Evolutionary conservation across 768 basidiomycete species (phyloP), one percentile per base, ranked within the genome.

Genomic region (Pleurotus giganteus): DNA sequence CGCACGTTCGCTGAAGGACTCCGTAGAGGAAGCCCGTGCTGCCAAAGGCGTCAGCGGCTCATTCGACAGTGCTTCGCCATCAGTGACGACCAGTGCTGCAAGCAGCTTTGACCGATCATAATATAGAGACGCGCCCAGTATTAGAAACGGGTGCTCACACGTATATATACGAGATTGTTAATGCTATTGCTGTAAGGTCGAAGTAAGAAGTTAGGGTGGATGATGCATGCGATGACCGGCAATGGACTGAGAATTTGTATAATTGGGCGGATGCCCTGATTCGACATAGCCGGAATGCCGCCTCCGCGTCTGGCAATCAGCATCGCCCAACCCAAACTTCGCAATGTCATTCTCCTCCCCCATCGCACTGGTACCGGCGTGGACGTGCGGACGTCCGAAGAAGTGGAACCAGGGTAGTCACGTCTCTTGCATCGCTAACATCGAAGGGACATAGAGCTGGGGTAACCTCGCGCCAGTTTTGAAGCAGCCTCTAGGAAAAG

Each of bases 1-100:
- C 54, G 74, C 85, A 37, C 67, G 72, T 8, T 80, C 78, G 11
- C 62, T 91, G 67, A 76, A 74, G 60, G 75, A 77, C 45, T 69
- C 74, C n/a, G 66, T 88, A 53, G 63, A 65, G 43, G 68, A 67
- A 50, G 65, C 66, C 3, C 60, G 63, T 47, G 56, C 32, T 17
- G 58, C 49, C 3, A 51, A 51, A 37, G 49, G 49, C 4, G 34
- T 51, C 23, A 51, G 17, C 8, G 49, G 49, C 9, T 51, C 49
- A 37, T 51, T 51, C 21, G 49, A 51, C 15, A 29, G 17, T n/a
- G 31, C 9, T 36, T 29, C 34, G 21, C 17, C 32, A 15, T 19
- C 17, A 13, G 15, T 32, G 19, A n/a, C 32, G 3, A 24, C 49
- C 4, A 36, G 17, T 24, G 36, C 49, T 51, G 44, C 39, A 11